A percentile compares a stretch with the other conserved stretches of the same genome.
Conservation (phyloP, 192 early-diverging fungal species). For the Thoreauomyces humboldtii region DNA sequence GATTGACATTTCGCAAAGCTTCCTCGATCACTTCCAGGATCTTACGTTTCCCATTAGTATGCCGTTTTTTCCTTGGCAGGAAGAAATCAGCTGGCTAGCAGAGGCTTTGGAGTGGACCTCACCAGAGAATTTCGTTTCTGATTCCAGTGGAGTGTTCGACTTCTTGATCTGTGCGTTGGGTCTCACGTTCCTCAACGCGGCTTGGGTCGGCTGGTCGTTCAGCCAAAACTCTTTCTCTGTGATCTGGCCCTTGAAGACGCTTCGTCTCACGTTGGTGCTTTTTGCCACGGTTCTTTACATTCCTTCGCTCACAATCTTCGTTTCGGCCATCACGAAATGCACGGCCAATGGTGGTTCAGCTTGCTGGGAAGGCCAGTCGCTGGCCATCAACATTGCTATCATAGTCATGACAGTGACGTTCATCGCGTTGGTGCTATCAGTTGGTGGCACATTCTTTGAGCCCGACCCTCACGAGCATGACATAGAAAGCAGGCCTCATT, state of each 20-base stretch:
- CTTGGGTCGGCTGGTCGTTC: constrained; percentile 46
- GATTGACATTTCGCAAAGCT: too few relatives aligned
- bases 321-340: constrained; percentile 18
- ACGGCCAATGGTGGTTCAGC: background rate
- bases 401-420: constrained; percentile 33
- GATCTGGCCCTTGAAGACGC: constrained; percentile 46
- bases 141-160: constrained; percentile 13
- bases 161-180: constrained; percentile 22
- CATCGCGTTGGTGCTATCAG: constrained; percentile 37
- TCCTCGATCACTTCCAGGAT: constrained; percentile 49
- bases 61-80: constrained; percentile 34
- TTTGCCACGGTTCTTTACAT: constrained; percentile 44
- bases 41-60: constrained; percentile 33
- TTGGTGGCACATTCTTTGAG: constrained; percentile 46
- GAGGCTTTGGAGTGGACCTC: constrained; percentile 28
- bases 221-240: constrained; percentile 42
- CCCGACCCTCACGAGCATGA: constrained; percentile 39
- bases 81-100: constrained; percentile 37
- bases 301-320: constrained; percentile 33
- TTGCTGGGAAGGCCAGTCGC: constrained; percentile 25
- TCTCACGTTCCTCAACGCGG: constrained; percentile 31
- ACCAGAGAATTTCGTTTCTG: constrained; percentile 37
- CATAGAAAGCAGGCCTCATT: constrained; percentile 35
- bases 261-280: constrained; percentile 36
- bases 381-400: constrained; percentile 31